A percentile compares a stretch with the other conserved stretches of the same genome.
Evolutionary conservation across 1,284 basidiomycete genomes (phyloP).

Genomic region (Tylopilus sp.): DNA sequence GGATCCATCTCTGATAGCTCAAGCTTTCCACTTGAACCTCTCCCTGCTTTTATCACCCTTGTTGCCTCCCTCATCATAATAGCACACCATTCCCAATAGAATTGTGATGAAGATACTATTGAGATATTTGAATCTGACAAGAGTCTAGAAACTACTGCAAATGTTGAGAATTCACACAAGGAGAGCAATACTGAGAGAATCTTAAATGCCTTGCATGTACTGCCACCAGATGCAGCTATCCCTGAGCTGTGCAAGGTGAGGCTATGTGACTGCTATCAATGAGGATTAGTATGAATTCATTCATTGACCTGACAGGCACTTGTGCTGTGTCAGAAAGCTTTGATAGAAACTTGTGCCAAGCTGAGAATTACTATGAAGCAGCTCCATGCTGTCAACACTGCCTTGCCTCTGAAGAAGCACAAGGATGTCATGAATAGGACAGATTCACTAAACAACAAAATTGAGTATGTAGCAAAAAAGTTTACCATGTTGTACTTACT

Average conservation of each 20-base stretch:
- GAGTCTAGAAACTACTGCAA: too few species aligned
- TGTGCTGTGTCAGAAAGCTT: constrained; percentile 1
- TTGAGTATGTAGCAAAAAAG: constrained; percentile 4
- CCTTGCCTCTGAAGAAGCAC: background rate
- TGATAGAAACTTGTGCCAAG: background rate
- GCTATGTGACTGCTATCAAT: background rate
- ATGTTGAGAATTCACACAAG: too few species aligned
- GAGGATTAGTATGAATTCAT: background rate
- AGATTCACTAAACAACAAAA: background rate
- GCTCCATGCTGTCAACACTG: background rate
- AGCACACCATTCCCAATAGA: too few species aligned
- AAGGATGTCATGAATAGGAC: background rate
- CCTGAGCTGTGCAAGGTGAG: background rate
- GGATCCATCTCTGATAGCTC: too few species aligned
- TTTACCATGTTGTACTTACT: constrained; percentile 2
- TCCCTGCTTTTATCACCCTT: too few species aligned
- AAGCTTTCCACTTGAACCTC: too few species aligned
- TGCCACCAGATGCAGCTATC: background rate
- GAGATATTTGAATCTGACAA: too few species aligned
- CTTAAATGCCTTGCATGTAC: constrained; percentile 20
- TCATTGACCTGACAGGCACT: background rate
- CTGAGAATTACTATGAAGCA: background rate
- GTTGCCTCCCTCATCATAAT: too few species aligned
- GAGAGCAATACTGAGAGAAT: constrained; percentile 19
- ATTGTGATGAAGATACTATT: too few species aligned